A percentile compares a stretch with the other conserved stretches of the same genome.
Conservation (phyloP, 257 asterid genomes). For the Paulownia fortunei region DNA sequence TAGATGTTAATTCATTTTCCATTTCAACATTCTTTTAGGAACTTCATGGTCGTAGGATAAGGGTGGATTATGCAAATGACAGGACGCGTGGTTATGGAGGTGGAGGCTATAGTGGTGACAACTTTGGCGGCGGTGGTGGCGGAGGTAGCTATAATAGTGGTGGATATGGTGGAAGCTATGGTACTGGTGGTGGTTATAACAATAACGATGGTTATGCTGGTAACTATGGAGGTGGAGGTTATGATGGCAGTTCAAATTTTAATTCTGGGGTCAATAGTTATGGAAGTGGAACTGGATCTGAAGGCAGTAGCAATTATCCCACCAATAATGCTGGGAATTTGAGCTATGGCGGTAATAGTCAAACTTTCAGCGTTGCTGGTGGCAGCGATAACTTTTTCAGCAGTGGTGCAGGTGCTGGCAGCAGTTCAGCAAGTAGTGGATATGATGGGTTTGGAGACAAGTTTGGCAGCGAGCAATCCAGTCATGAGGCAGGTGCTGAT, state of each 20-base stretch:
- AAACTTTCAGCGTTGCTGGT: slow-evolving; percentile 43
- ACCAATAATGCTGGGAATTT: slow-evolving; percentile 14
- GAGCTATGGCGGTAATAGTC: slow-evolving; percentile 31
- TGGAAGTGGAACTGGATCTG: slow-evolving; percentile 18
- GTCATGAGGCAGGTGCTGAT: not conserved
- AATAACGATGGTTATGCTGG: not conserved
- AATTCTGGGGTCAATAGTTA: no score
- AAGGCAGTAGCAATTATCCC: slow-evolving; percentile 25
- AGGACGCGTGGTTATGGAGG: slow-evolving; percentile 60
- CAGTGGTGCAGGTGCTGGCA: not conserved
- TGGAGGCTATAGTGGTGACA: slow-evolving; percentile 39
- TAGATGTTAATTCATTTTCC: not conserved
- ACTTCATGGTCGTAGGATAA: slow-evolving; percentile 76
- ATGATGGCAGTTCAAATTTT: no score
- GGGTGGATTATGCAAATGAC: slow-evolving; percentile 77
- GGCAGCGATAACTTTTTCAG: slow-evolving; percentile 19
- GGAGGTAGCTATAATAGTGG: slow-evolving; percentile 27
- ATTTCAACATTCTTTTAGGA: slow-evolving; percentile 51
- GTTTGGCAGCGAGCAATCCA: not conserved
- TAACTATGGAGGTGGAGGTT: not conserved
- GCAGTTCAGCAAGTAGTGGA: no score
- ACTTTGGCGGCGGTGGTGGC: slow-evolving; percentile 21
- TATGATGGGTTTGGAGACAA: not conserved
- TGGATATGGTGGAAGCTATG: slow-evolving; percentile 20
- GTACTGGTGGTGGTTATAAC: slow-evolving; percentile 29